Evolutionary conservation across 371 early-diverging fungal genomes (phyloP), one percentile per base, ranked within the genome.

Genomic region (Rhizopus microsporus): DNA sequence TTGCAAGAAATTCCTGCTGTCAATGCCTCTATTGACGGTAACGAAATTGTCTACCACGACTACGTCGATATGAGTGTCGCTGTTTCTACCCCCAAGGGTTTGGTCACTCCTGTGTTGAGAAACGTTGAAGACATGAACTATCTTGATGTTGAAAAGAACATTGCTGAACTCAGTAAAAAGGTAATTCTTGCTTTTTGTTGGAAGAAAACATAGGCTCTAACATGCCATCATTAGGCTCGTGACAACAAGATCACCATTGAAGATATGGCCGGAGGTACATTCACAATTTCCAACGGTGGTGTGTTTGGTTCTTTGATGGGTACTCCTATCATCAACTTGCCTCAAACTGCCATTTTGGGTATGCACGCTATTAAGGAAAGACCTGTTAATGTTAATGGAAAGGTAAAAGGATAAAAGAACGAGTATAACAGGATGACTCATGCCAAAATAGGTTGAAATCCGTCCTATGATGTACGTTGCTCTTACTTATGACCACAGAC

Each of bases 381-480:
- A 68, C 87, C 96, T 39, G 89, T 98, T 53, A 97, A 86, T 46
- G 85, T 98, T 49, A 85, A 95, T 61, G 98, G 97, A 75, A 88
- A 96, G 91, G 72, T 75, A 62, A 45, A 32, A 8, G 16, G 8
- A 9, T 37, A 37, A 32, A 42, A 23, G 29, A 10, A 16, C 17
- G 43, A 32, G 29, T 15, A 42, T 57, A 35, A 17, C 3, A 9
- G 23, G 35, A 34, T 34, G 10, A n/a, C 23, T 34, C 5, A 35
- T 35, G 3, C 15, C 13, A n/a, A 31, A 4, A 34, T 66, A 88
- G 88, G 77, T 92, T 60, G 96, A 91, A 71, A 88, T 93, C 67
- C 93, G 97, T 54, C 98, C 98, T 37, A 97, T 98, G 97, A 98
- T 98, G 98, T 96, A 97, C 69, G 78, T 98, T 60, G 97, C 97